Evolutionary conservation across 1,284 basidiomycete species (phyloP).

Genomic region (Cystobasidium sp.): DNA sequence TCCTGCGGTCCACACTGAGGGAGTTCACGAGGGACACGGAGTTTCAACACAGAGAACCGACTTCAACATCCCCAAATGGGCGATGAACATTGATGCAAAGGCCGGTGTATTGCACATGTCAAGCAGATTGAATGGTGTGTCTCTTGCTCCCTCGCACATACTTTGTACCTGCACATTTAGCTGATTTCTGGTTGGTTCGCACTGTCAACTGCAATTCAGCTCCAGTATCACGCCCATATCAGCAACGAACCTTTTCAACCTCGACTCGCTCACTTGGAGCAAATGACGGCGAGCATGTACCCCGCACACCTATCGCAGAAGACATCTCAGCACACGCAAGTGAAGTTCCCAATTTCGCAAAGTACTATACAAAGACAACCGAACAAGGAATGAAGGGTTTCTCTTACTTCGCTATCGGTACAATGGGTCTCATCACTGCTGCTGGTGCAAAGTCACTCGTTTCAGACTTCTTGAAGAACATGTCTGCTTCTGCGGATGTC

Average conservation of each 20-base stretch:
- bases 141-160: not conserved
- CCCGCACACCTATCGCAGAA: conserved; percentile 44
- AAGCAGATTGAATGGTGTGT: conserved; percentile 73
- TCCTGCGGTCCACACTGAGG: conserved; percentile 63
- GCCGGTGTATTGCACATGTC: conserved; percentile 67
- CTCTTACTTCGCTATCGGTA: conserved; percentile 97
- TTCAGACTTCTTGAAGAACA: conserved; percentile 91
- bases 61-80: conserved; percentile 47
- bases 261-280: conserved; percentile 61
- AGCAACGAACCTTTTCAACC: conserved; percentile 66
- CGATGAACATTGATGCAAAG: conserved; percentile 37
- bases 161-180: not conserved
- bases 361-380: conserved; percentile 74
- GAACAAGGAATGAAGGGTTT: conserved; percentile 77
- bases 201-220: conserved; percentile 48
- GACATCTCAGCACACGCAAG: conserved; percentile 47
- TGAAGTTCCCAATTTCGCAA: conserved; percentile 81
- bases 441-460: conserved; percentile 92
- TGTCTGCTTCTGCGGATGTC: conserved; percentile 97
- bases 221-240: conserved; percentile 62
- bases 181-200: not conserved
- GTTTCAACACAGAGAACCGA: conserved; percentile 16
- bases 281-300: conserved; percentile 49
- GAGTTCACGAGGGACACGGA: conserved; percentile 61
- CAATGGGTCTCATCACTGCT: conserved; percentile 90